A percentile compares a stretch with the other conserved stretches of the same genome.
These are phyloP conservation scores for Chamaecrista fasciculata DNA, from an alignment of 306 rosid species.

Conservation along the genomic window DNA sequence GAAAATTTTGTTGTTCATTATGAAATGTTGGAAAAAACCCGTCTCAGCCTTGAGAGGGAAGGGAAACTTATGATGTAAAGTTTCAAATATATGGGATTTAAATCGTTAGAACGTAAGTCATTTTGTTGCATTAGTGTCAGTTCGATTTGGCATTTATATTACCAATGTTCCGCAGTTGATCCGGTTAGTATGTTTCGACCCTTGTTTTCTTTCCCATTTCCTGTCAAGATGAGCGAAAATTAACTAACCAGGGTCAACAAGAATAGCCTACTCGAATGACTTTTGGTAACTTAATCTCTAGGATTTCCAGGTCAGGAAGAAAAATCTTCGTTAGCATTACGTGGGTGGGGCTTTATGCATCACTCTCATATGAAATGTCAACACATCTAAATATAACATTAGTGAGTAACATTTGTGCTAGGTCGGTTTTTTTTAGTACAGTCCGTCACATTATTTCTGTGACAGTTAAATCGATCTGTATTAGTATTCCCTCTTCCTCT, in stretches of 20 bases:
- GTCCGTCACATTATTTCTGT: too few relatives aligned
- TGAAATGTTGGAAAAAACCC: slow-evolving; percentile 78
- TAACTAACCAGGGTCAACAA: background rate
- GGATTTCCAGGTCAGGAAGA: background rate
- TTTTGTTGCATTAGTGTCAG: slow-evolving; percentile 28
- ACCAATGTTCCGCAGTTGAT: background rate
- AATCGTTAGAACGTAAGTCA: slow-evolving; percentile 33
- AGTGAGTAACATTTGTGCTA: background rate
- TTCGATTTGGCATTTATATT: slow-evolving; percentile 27
- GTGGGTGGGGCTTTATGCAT: background rate
- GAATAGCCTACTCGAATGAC: background rate
- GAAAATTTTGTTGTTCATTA: slow-evolving; percentile 78
- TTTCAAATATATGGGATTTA: slow-evolving; percentile 26
- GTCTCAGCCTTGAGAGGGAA: slow-evolving; percentile 56
- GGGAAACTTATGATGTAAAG: slow-evolving; percentile 49
- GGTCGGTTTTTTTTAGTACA: too few relatives aligned
- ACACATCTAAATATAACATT: background rate
- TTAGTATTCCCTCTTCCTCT: too few relatives aligned
- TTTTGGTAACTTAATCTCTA: background rate
- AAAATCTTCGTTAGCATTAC: background rate
- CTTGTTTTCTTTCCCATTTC: background rate
- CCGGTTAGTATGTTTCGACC: background rate
- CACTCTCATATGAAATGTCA: background rate
- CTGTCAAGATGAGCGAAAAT: background rate
- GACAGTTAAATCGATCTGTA: too few relatives aligned